phyloP scores from a whole-genome alignment of 2,329 filamentous ascomycete genomes.

The Stagonosporopsis tanaceti region DNA sequence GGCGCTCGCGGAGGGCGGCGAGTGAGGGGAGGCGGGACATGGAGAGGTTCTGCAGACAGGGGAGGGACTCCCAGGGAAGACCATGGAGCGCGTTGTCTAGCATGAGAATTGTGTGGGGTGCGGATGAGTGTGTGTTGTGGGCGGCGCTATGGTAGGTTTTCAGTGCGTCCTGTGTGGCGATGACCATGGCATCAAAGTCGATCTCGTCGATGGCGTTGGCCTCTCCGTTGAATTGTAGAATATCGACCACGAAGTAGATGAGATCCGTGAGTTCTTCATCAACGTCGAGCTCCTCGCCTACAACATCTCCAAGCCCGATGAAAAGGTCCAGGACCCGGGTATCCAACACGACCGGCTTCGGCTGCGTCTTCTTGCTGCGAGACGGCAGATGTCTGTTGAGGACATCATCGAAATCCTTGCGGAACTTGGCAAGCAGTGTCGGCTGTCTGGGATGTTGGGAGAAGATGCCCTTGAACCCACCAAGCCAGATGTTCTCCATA shows the following conservation, averaged over 20 bases:
- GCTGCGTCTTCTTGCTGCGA: conserved; percentile 67
- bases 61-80: conserved; percentile 96
- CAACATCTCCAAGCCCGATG: conserved; percentile 79
- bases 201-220: conserved; percentile 97
- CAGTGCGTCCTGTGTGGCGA: conserved; percentile 87
- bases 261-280: conserved; percentile 92
- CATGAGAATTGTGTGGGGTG: conserved; percentile 81
- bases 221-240: conserved; percentile 95
- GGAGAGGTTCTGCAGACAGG: conserved; percentile 79
- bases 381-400: conserved; percentile 88
- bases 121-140: conserved; percentile 46
- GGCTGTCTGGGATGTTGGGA: conserved; percentile 72
- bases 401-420: conserved; percentile 77
- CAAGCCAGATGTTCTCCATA: conserved; percentile 92
- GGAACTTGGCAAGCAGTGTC: conserved; percentile 75
- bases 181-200: conserved; percentile 89
- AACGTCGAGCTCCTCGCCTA: conserved; percentile 72
- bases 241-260: conserved; percentile 94
- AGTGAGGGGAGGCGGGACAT: conserved; percentile 90
- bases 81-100: conserved; percentile 89
- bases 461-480: conserved; percentile 94
- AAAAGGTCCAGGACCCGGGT: conserved; percentile 84
- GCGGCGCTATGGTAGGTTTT: conserved; percentile 73
- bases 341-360: conserved; percentile 63
- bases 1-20: conserved; percentile 77